Evolutionary conservation across 2,329 filamentous ascomycete species (phyloP), one percentile per base, ranked within the genome.

Genomic region (Pseudogymnoascus sp.): DNA sequence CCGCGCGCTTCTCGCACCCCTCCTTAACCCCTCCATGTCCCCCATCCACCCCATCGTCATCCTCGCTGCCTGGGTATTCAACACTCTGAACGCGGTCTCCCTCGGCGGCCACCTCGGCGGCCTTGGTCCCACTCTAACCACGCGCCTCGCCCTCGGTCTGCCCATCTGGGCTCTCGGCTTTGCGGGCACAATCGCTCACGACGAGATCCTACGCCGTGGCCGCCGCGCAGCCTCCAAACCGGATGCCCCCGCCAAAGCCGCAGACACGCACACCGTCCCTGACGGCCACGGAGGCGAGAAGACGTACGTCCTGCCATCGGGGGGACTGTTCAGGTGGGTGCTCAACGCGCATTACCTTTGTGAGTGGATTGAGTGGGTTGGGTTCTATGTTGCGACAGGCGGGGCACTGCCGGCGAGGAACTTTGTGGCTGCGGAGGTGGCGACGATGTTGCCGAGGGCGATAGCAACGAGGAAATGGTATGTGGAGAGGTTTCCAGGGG

Each of bases 301-400:
- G 77, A 84, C 95, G 65, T 97, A 97, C 74, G 85, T 90, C 77
- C 84, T 99, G 60, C 94, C 94, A 0, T 80, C 90, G 71, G 88
- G 88, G 60, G 92, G 92, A 0, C 76, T 96, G 59, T 99, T 97
- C 76, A 80, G 82, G 67, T 88, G 86, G 70, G 84, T 96, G 72
- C 81, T 97, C 64, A 96, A 88, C 74, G 92, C 94, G 67, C 94
- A 99, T 74, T 99, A 97, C 74, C 80, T 96, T n/a, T 89, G 88
- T 72, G 94, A 99, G 77, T 99, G 94, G 94, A 74, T 96, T 61
- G 94, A 99, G 80, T 99, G 94, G 94, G 75, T 83, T 3, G 94
- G 94, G 0, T 99, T 92, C 74, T 92, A 88, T 79, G 83, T 96
- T 74, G 83, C 89, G 68, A 83, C 87, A 62, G 86, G 86, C 1